Conservation (phyloP, 805 yeast genomes). For the Cyberlindnera nakhonratchasimensis region DNA sequence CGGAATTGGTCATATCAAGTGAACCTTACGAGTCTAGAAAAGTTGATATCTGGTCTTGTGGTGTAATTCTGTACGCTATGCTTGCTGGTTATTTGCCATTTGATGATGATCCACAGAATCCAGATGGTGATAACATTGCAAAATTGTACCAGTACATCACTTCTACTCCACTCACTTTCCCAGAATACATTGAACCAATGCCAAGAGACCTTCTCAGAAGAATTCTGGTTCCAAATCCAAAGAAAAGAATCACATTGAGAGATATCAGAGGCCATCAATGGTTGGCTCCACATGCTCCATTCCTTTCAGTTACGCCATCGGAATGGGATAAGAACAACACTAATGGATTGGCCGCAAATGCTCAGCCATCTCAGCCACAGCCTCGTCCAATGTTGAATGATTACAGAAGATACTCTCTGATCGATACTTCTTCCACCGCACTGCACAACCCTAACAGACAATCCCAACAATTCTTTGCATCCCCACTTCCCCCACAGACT, state of each 20-base stretch:
- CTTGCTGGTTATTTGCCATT: constrained; percentile 95
- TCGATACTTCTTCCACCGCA: constrained; percentile 42
- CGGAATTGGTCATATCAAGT: constrained; percentile 86
- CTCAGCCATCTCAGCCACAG: constrained; percentile 35
- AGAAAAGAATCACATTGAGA: constrained; percentile 61
- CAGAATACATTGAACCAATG: constrained; percentile 85
- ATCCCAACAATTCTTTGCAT: constrained; percentile 36
- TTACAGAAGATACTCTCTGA: constrained; percentile 39
- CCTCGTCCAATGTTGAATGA: constrained; percentile 22
- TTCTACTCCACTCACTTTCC: constrained; percentile 87
- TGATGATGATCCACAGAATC: constrained; percentile 96
- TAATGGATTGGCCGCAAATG: background rate
- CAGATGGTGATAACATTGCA: constrained; percentile 92
- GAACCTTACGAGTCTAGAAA: constrained; percentile 87
- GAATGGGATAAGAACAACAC: constrained; percentile 72
- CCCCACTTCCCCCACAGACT: constrained; percentile 67
- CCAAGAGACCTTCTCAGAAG: constrained; percentile 88
- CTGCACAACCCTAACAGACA: constrained; percentile 31
- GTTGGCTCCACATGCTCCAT: constrained; percentile 80
- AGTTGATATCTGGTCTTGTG: constrained; percentile 97
- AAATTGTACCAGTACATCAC: constrained; percentile 89
- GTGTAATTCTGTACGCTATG: constrained; percentile 94
- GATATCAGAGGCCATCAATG: constrained; percentile 81
- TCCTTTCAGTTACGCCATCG: constrained; percentile 76
- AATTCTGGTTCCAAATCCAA: constrained; percentile 83